Conservation (phyloP, 2,329 filamentous ascomycete genomes). For the Scorias spongiosa region DNA sequence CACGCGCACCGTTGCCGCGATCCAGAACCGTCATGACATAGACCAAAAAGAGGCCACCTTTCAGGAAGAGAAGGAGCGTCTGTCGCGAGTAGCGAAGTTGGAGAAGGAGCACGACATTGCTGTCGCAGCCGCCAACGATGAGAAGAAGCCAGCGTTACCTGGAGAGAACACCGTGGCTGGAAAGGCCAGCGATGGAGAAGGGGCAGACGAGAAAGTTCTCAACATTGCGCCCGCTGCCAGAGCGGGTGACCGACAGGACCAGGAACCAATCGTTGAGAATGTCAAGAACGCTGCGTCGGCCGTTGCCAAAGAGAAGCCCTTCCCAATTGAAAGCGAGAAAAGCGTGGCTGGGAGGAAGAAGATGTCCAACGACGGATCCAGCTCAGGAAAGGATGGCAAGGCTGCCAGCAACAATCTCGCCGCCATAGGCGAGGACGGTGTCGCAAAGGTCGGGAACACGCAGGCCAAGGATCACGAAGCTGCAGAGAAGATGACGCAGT, state of each 20-base stretch:
- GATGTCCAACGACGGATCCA: slow-evolving; percentile 14
- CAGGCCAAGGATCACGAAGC: slow-evolving; percentile 22
- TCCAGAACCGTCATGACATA: slow-evolving; percentile 30
- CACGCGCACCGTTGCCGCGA: slow-evolving; percentile 37
- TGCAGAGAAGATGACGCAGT: slow-evolving; percentile 33
- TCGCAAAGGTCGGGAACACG: slow-evolving; percentile 30
- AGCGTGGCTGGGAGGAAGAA: slow-evolving; percentile 40
- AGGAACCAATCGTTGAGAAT: slow-evolving; percentile 53
- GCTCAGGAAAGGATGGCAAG: slow-evolving; percentile 19
- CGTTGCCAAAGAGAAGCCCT: slow-evolving; percentile 8
- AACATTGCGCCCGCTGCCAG: slow-evolving; percentile 24
- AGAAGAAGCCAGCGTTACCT: slow-evolving; percentile 5
- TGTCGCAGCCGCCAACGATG: slow-evolving; percentile 1
- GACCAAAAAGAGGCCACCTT: slow-evolving; percentile 7
- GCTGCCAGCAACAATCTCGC: slow-evolving; percentile 15
- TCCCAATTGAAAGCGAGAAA: slow-evolving; percentile 25
- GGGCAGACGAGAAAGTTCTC: slow-evolving; percentile 3
- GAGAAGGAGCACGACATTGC: slow-evolving; percentile 19
- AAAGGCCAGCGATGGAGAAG: neutral
- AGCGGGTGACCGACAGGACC: slow-evolving; percentile 40
- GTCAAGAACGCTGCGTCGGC: slow-evolving; percentile 24
- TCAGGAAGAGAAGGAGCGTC: slow-evolving; percentile 11
- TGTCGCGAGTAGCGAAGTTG: slow-evolving; percentile 14
- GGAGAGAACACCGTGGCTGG: neutral
- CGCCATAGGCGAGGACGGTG: slow-evolving; percentile 23